These are phyloP conservation scores for Saccharomycopsis amapae DNA, from an alignment of 805 yeast species.

Conservation along the genomic window DNA sequence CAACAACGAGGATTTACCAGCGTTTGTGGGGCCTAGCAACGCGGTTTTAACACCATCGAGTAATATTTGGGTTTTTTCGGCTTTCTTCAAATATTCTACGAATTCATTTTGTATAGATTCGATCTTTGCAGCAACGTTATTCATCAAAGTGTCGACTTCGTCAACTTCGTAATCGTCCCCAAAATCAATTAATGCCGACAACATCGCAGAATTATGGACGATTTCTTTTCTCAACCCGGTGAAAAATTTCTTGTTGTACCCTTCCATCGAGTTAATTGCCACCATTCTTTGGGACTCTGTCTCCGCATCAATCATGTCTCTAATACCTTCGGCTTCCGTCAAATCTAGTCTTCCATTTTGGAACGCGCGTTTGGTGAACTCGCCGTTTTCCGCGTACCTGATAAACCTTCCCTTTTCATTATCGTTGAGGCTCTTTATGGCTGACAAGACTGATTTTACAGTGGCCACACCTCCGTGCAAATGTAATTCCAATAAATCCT, in stretches of 20 bases:
- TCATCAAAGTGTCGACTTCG: constrained; percentile 45
- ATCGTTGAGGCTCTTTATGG: constrained; percentile 50
- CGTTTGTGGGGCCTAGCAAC: constrained; percentile 88
- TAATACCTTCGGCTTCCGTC: constrained; percentile 85
- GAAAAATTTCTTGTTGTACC: constrained; percentile 52
- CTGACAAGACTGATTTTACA: constrained; percentile 54
- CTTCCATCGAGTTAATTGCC: constrained; percentile 67
- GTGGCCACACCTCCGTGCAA: constrained; percentile 92
- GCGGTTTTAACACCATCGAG: constrained; percentile 66
- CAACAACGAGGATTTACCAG: constrained; percentile 86
- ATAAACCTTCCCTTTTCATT: constrained; percentile 31
- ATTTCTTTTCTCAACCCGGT: constrained; percentile 60
- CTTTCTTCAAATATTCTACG: constrained; percentile 36
- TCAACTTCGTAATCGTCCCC: constrained; percentile 88
- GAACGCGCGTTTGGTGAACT: constrained; percentile 82
- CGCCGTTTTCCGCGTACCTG: constrained; percentile 88
- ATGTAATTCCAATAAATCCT: constrained; percentile 83
- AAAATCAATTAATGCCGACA: constrained; percentile 89
- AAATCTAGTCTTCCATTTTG: constrained; percentile 77
- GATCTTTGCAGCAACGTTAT: constrained; percentile 41
- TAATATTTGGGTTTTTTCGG: constrained; percentile 54
- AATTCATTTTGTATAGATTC: constrained; percentile 37
- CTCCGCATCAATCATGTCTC: constrained; percentile 86
- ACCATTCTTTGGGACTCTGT: constrained; percentile 81
- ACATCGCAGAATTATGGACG: constrained; percentile 57